Evolutionary conservation across 352 stramenopile genomes (phyloP).

Genomic region (Lagenidium sp.): DNA sequence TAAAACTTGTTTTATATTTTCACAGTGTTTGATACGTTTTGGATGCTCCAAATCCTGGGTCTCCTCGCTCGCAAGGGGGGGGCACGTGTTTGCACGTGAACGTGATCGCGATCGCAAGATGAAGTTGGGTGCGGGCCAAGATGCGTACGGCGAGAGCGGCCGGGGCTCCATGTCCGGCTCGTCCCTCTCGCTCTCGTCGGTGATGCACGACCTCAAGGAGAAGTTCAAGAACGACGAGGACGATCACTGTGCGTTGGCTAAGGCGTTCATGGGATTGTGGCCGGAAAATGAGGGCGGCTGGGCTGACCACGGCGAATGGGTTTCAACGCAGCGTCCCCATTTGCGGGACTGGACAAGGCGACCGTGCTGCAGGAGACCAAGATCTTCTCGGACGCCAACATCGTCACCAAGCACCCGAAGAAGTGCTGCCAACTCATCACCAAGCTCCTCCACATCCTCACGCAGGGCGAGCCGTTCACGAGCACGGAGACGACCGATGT

Average conservation of each 20-base stretch:
- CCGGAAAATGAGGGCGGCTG: too few species aligned
- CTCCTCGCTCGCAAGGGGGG: too few species aligned
- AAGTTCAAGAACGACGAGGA: slow-evolving; percentile 99
- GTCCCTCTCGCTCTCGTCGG: slow-evolving; percentile 58
- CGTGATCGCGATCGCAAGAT: slow-evolving; percentile 17
- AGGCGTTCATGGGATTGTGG: too few species aligned
- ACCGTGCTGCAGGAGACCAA: slow-evolving; percentile 97
- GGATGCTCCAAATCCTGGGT: slow-evolving; percentile 16
- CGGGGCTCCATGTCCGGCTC: slow-evolving; percentile 19
- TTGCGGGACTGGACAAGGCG: slow-evolving; percentile 93
- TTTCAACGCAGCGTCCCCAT: slow-evolving; percentile 72
- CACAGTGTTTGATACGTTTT: too few species aligned
- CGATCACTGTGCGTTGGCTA: slow-evolving; percentile 68
- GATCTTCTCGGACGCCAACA: slow-evolving; percentile 97
- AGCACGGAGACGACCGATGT: slow-evolving; percentile 95
- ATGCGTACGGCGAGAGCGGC: slow-evolving; percentile 32
- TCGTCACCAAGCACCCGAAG: slow-evolving; percentile 94
- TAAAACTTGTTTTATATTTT: slow-evolving; percentile 9
- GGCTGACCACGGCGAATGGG: slow-evolving; percentile 1
- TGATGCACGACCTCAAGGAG: slow-evolving; percentile 95
- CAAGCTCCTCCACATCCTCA: slow-evolving; percentile 97
- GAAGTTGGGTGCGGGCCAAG: slow-evolving; percentile 52
- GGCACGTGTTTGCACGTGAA: neutral
- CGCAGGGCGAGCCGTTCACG: slow-evolving; percentile 95
- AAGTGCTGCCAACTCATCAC: slow-evolving; percentile 99